phyloP scores from a whole-genome alignment of 331 rosid species.

The Quercus phellos region DNA sequence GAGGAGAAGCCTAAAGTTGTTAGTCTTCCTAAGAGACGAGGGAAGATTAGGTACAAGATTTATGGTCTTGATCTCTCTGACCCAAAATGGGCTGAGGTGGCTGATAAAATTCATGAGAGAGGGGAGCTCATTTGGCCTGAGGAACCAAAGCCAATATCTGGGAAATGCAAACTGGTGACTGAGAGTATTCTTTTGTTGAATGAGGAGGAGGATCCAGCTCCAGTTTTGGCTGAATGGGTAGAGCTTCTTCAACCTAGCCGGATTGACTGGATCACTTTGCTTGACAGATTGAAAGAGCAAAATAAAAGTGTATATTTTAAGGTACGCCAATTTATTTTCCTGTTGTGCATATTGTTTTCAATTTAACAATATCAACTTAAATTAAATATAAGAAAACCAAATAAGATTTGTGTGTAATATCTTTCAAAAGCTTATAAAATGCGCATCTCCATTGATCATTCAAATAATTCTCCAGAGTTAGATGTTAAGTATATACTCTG shows the following conservation, averaged over 20 bases:
- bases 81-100: constrained; percentile 71
- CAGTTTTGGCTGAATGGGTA: constrained; percentile 63
- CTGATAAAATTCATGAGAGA: constrained; percentile 65
- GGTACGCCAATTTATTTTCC: constrained; percentile 35
- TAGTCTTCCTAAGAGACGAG: constrained; percentile 75
- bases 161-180: constrained; percentile 60
- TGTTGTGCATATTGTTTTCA: not conserved
- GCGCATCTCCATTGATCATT: constrained; percentile 1
- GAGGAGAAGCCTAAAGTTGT: constrained; percentile 34
- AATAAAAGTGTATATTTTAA: constrained; percentile 46
- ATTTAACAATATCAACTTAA: not conserved
- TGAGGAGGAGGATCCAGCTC: constrained; percentile 45
- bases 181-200: constrained; percentile 47
- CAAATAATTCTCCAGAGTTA: constrained; percentile 7
- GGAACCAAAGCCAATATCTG: constrained; percentile 62
- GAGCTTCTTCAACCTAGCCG: constrained; percentile 75
- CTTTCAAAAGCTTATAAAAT: not conserved
- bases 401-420: not conserved
- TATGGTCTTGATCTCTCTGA: constrained; percentile 87
- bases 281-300: constrained; percentile 56
- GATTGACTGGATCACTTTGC: constrained; percentile 70
- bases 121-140: constrained; percentile 58
- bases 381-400: not conserved
- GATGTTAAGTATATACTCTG: not conserved
- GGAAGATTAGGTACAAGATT: constrained; percentile 65